Evolutionary conservation across 2,329 filamentous ascomycete genomes (phyloP).

Genomic region (Fulvia fulva): DNA sequence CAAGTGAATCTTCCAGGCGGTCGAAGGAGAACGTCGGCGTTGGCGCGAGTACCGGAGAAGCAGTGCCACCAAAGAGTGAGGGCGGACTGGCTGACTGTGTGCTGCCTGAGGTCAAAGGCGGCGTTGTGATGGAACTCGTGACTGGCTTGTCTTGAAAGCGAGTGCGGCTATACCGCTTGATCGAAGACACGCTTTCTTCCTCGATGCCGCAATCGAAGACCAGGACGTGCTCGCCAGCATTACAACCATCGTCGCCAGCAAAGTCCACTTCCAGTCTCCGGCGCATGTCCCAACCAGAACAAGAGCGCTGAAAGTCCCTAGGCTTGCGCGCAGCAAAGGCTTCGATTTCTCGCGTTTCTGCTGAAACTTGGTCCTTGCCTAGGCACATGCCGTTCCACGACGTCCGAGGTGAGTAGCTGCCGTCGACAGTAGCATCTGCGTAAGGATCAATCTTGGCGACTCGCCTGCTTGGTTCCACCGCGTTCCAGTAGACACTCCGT

Average conservation of each 20-base stretch:
- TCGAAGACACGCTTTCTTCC: conserved; percentile 50
- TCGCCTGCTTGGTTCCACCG: conserved; percentile 74
- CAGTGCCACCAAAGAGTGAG: conserved; percentile 52
- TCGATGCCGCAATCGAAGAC: conserved; percentile 70
- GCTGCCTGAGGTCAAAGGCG: conserved; percentile 26
- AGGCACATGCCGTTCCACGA: conserved; percentile 71
- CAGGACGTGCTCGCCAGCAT: conserved; percentile 72
- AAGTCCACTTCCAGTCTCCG: conserved; percentile 85
- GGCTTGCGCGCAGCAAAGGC: conserved; percentile 69
- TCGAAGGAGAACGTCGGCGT: conserved; percentile 29
- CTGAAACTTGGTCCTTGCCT: conserved; percentile 63
- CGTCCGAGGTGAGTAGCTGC: conserved; percentile 75
- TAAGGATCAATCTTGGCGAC: conserved; percentile 68
- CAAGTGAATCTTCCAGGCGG: conserved; percentile 22
- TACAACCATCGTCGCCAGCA: conserved; percentile 70
- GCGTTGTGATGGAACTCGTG: conserved; percentile 19
- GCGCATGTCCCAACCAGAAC: conserved; percentile 88
- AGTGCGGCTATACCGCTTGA: conserved; percentile 58
- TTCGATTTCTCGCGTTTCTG: conserved; percentile 80
- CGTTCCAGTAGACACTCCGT: conserved; percentile 72
- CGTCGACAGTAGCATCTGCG: conserved; percentile 60
- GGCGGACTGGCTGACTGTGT: conserved; percentile 26
- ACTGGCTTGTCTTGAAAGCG: conserved; percentile 34
- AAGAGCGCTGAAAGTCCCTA: conserved; percentile 71
- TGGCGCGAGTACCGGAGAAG: conserved; percentile 34